Evolutionary conservation across 2,329 filamentous ascomycete species (phyloP).

Genomic region (Exophiala sideris): DNA sequence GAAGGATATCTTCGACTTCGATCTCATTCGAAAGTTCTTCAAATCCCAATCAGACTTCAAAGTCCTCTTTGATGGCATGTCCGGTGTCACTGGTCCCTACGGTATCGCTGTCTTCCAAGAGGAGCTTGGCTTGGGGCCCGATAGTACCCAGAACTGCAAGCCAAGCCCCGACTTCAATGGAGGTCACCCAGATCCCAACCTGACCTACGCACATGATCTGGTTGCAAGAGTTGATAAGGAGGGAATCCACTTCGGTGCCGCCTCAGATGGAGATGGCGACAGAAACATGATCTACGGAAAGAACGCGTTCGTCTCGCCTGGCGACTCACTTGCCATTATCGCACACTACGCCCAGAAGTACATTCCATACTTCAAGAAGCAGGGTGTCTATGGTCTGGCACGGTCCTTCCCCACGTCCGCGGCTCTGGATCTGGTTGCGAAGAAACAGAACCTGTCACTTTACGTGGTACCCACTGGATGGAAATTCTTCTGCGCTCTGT

Average conservation of each 20-base stretch:
- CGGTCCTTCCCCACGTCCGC: constrained; percentile 97
- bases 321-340: constrained; percentile 96
- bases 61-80: constrained; percentile 90
- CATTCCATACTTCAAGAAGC: constrained; percentile 97
- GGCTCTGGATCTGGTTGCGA: constrained; percentile 91
- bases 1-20: constrained; percentile 98
- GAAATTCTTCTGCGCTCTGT: constrained; percentile 98
- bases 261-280: constrained; percentile 94
- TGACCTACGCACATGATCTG: constrained; percentile 92
- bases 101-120: constrained; percentile 91
- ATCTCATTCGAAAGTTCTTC: constrained; percentile 93
- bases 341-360: constrained; percentile 85
- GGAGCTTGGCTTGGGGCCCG: constrained; percentile 76
- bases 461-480: constrained; percentile 98
- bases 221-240: constrained; percentile 91
- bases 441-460: constrained; percentile 83
- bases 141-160: constrained; percentile 84
- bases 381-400: constrained; percentile 91
- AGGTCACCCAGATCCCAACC: constrained; percentile 95
- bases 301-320: constrained; percentile 92
- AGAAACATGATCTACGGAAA: constrained; percentile 99
- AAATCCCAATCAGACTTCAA: constrained; percentile 85
- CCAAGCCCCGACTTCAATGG: constrained; percentile 94
- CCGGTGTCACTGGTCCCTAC: constrained; percentile 93
- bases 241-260: constrained; percentile 90